Evolutionary conservation across 2,329 filamentous ascomycete genomes (phyloP).

Genomic region (Epichloe scottii): DNA sequence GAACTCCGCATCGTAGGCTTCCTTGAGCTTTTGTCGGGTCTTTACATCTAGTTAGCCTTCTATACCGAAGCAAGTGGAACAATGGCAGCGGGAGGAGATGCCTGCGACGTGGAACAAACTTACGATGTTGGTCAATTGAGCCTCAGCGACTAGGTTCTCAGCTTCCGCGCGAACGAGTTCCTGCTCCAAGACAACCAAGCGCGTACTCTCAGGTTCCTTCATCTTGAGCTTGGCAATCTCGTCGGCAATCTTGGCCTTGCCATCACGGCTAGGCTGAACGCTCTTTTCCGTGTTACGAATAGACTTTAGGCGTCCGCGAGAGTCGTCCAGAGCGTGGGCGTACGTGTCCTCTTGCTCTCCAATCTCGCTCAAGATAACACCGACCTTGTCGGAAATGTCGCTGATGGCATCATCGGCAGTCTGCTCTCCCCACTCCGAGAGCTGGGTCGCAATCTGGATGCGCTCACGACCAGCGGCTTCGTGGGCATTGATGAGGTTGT

Average conservation of each 20-base stretch:
- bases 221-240: constrained; percentile 86
- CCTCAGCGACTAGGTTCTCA: constrained; percentile 90
- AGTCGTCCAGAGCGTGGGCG: constrained; percentile 78
- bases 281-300: constrained; percentile 93
- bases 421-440: constrained; percentile 93
- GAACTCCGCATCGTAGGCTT: constrained; percentile 82
- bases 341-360: constrained; percentile 88
- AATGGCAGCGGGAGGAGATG: neutral
- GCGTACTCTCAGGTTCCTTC: constrained; percentile 79
- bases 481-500: constrained; percentile 73
- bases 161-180: constrained; percentile 93
- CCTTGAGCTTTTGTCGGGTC: constrained; percentile 93
- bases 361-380: constrained; percentile 81
- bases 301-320: constrained; percentile 69
- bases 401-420: constrained; percentile 78
- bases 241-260: constrained; percentile 77
- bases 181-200: constrained; percentile 78
- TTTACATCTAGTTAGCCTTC: constrained; percentile 54
- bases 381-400: constrained; percentile 91
- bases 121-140: constrained; percentile 89
- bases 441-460: constrained; percentile 70
- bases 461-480: constrained; percentile 78
- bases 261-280: constrained; percentile 82
- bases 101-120: constrained; percentile 20
- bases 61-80: neutral